Evolutionary conservation across 2,329 filamentous ascomycete species (phyloP).

Genomic region (Rhynchosporium agropyri): DNA sequence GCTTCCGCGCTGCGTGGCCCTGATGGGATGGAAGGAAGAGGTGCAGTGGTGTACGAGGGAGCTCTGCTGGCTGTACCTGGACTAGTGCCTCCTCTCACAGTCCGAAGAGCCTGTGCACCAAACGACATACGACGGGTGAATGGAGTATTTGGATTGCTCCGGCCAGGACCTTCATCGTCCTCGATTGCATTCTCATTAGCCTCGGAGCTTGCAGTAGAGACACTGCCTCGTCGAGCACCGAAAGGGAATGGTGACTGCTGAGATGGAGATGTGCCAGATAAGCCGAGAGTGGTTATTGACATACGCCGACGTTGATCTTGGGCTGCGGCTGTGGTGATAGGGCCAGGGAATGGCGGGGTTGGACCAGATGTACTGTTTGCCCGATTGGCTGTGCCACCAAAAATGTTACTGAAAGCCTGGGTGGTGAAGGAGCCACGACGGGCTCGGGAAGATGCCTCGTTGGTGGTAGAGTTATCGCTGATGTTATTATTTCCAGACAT

Average conservation of each 20-base stretch:
- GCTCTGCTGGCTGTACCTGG: conserved; percentile 40
- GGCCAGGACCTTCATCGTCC: conserved; percentile 59
- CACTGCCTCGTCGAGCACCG: conserved; percentile 64
- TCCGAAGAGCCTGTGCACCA: conserved; percentile 68
- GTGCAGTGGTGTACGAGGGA: conserved; percentile 38
- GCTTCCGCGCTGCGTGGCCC: conserved; percentile 31
- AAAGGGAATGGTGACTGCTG: conserved; percentile 54
- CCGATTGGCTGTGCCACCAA: conserved; percentile 45
- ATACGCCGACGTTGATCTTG: conserved; percentile 67
- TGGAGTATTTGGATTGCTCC: conserved; percentile 68
- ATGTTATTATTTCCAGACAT: conserved; percentile 49
- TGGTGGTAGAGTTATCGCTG: conserved; percentile 43
- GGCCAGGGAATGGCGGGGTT: conserved; percentile 50
- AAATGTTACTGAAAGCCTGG: conserved; percentile 51
- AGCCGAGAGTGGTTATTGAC: conserved; percentile 72
- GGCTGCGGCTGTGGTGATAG: conserved; percentile 52
- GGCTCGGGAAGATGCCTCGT: conserved; percentile 44
- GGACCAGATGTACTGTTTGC: conserved; percentile 52
- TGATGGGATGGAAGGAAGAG: conserved; percentile 38
- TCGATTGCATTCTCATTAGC: conserved; percentile 73
- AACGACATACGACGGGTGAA: conserved; percentile 89
- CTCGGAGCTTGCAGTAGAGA: conserved; percentile 67
- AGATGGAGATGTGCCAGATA: conserved; percentile 72
- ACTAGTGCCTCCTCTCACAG: conserved; percentile 43
- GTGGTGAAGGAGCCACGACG: conserved; percentile 52